Evolutionary conservation across 1,284 basidiomycete species (phyloP), one percentile per base, ranked within the genome.

Genomic region (Ceratobasidium papillatum): DNA sequence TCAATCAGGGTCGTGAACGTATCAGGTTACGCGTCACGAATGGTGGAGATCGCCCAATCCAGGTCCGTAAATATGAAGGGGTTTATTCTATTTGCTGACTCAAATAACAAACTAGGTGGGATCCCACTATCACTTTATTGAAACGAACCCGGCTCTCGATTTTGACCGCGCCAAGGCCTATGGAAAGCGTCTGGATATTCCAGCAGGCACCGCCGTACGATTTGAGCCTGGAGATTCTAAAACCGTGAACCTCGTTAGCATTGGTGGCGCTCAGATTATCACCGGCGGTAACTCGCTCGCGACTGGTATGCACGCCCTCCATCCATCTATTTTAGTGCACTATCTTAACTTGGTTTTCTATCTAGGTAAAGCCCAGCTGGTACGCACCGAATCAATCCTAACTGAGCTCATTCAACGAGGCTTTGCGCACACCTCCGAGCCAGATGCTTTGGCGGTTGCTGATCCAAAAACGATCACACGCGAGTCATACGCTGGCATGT

Each of bases 171-270:
- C 84, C 1, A 86, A 89, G 72, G 89, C 95, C 0, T 92, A 96
- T 75, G 94, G 94, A 3, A 95, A 89, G 79, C 88, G 94, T 19
- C 89, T 99, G 2, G 95, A 99, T 81, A 96, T 99, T 65, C 85
- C 96, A 0, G 92, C 98, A 0, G 97, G 95, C 7, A 99, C 96
- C 0, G 96, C 98, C 0, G 93, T 98, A 4, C 90, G 98, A 22
- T 99, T 99, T 81, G 98, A 99, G 81, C 97, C 98, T 0, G 96
- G 96, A 8, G 95, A 98, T 79, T 82, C 83, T 34, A 96, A 95
- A 83, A 91, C 92, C 0, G 94, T 99, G 36, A 88, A 88, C 0
- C 88, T 99, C 2, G 94, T 95, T 74, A 83, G 89, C 27, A 93
- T 98, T 54, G 92, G 89, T 14, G 97, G 96, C 0, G 82, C 83